phyloP scores from a whole-genome alignment of 1,139 yeast genomes.

The Taphrina wiesneri region DNA sequence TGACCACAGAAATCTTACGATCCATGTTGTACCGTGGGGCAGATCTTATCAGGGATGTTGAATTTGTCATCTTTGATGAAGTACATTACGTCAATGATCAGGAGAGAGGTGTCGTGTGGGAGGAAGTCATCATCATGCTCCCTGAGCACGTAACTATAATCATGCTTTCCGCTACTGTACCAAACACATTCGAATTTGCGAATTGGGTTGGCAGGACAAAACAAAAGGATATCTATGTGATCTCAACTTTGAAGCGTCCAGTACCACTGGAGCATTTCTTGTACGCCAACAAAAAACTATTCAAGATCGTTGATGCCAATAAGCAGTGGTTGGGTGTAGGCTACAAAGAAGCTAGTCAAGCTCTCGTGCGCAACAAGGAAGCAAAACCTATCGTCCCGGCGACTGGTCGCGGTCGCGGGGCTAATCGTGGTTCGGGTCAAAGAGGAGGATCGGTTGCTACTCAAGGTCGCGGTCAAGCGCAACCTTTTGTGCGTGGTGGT shows the following conservation, averaged over 20 bases:
- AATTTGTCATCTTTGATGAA: constrained; percentile 95
- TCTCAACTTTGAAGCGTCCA: constrained; percentile 93
- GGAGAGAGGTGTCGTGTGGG: constrained; percentile 99
- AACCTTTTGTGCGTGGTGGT: constrained; percentile 43
- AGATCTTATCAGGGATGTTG: constrained; percentile 92
- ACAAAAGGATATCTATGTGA: constrained; percentile 91
- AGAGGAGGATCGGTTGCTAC: constrained; percentile 47
- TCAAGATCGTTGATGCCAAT: constrained; percentile 71
- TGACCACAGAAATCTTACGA: constrained; percentile 96
- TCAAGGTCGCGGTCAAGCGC: constrained; percentile 42
- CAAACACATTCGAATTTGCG: constrained; percentile 96
- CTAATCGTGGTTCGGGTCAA: constrained; percentile 41
- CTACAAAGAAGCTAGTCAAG: constrained; percentile 40
- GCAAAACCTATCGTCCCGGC: constrained; percentile 41
- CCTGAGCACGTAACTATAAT: constrained; percentile 94
- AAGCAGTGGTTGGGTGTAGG: constrained; percentile 67
- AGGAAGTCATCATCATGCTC: constrained; percentile 91
- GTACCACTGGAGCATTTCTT: constrained; percentile 86
- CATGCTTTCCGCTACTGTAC: constrained; percentile 90
- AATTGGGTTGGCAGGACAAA: constrained; percentile 98
- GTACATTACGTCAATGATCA: constrained; percentile 96
- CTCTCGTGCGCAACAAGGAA: constrained; percentile 39
- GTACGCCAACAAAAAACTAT: constrained; percentile 70
- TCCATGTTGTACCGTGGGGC: constrained; percentile 97
- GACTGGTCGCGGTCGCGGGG: constrained; percentile 43